A percentile compares a stretch with the other conserved stretches of the same genome.
phyloP scores from a whole-genome alignment of 1,284 basidiomycete species.

The Amylostereum areolatum region DNA sequence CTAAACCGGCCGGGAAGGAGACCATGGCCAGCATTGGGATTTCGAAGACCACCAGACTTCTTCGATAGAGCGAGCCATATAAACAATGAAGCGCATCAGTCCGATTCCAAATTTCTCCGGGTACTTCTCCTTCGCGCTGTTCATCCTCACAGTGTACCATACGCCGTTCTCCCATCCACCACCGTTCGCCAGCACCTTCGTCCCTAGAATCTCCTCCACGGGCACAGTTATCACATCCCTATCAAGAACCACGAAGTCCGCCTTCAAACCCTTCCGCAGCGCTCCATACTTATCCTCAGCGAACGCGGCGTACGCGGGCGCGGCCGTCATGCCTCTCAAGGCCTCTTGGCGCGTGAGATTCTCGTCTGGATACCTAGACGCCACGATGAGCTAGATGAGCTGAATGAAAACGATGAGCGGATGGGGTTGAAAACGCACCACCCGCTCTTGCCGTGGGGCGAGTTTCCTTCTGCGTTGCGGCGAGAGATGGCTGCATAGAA shows the following conservation, averaged over 20 bases:
- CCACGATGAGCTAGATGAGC: neutral
- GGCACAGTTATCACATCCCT: constrained; percentile 71
- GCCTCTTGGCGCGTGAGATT: constrained; percentile 71
- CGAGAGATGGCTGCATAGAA: constrained; percentile 87
- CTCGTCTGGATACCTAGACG: constrained; percentile 62
- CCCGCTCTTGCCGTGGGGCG: constrained; percentile 75
- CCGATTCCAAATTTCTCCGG: too few relatives aligned
- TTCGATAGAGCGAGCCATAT: too few relatives aligned
- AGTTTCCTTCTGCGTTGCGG: constrained; percentile 59
- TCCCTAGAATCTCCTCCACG: constrained; percentile 46
- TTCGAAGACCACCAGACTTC: too few relatives aligned
- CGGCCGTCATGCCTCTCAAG: constrained; percentile 80
- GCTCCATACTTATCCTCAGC: constrained; percentile 66
- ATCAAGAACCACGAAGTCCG: constrained; percentile 82
- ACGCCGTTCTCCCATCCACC: constrained; percentile 71
- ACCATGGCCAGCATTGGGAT: too few relatives aligned
- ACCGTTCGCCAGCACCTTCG: constrained; percentile 59
- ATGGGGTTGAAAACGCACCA: constrained; percentile 48
- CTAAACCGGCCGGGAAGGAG: too few relatives aligned
- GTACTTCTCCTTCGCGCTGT: too few relatives aligned
- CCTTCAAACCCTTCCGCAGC: constrained; percentile 68
- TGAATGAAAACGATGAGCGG: neutral
- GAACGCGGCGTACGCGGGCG: constrained; percentile 84
- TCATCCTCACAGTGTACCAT: constrained; percentile 36
- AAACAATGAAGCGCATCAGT: too few relatives aligned